Evolutionary conservation across 2,329 filamentous ascomycete genomes (phyloP).

Genomic region (Nothopassalora personata): DNA sequence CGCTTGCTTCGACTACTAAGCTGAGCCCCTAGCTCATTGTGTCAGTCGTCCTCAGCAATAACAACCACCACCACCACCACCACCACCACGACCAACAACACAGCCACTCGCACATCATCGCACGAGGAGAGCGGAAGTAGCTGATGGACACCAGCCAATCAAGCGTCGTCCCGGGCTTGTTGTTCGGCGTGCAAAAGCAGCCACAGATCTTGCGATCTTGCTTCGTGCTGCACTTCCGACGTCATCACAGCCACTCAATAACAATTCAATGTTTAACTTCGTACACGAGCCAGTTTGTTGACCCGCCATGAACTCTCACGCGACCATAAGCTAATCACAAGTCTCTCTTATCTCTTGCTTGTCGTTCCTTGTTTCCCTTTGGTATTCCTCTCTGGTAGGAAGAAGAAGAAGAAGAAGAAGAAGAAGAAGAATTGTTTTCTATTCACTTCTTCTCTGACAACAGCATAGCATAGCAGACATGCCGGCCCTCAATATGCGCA

Average conservation of each 20-base stretch:
- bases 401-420: too few species aligned
- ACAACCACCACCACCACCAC: too few species aligned
- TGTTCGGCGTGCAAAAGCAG: background rate
- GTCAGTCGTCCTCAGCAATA: too few species aligned
- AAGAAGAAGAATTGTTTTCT: too few species aligned
- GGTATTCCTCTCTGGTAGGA: background rate
- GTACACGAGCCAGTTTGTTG: background rate
- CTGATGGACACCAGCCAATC: background rate
- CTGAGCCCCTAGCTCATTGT: too few species aligned
- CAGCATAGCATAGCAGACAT: background rate
- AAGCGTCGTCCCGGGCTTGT: background rate
- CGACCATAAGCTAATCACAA: background rate
- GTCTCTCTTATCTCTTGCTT: background rate
- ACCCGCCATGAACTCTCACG: background rate
- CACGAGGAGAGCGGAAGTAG: background rate
- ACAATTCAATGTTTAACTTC: background rate
- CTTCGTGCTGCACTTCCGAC: background rate
- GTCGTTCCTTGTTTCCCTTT: background rate
- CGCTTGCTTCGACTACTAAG: too few species aligned
- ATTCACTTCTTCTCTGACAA: background rate
- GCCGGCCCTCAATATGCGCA: conserved; percentile 13
- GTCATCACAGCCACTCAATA: background rate
- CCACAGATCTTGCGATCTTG: background rate
- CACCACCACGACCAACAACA: background rate
- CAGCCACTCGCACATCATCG: background rate